These are phyloP conservation scores for Saturnispora sanitii DNA, from an alignment of 805 yeast genomes.

Conservation along the genomic window DNA sequence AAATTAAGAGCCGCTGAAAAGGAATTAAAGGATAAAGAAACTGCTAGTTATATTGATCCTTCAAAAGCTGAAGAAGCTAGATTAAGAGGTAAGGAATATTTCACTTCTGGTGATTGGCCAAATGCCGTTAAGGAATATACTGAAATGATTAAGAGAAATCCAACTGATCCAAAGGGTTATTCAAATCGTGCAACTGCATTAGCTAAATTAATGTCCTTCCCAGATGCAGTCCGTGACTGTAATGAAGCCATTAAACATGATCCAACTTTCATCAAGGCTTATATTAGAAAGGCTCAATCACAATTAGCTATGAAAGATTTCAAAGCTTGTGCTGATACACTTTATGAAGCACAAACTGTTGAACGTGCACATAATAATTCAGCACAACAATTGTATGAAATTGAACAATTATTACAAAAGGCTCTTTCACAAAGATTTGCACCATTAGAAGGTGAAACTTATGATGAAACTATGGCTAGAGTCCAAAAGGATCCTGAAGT, in stretches of 20 bases:
- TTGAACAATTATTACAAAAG: slow-evolving; percentile 69
- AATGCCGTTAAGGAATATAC: slow-evolving; percentile 88
- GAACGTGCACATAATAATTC: slow-evolving; percentile 53
- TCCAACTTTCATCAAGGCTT: slow-evolving; percentile 86
- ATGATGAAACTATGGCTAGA: slow-evolving; percentile 89
- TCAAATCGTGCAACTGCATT: slow-evolving; percentile 97
- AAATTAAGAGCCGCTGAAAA: slow-evolving; percentile 85
- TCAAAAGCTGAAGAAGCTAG: slow-evolving; percentile 94
- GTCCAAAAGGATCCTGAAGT: slow-evolving; percentile 91
- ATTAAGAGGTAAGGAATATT: slow-evolving; percentile 78
- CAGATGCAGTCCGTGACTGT: slow-evolving; percentile 91
- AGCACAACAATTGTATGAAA: slow-evolving; percentile 52
- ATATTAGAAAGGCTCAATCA: slow-evolving; percentile 93
- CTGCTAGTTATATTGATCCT: slow-evolving; percentile 73
- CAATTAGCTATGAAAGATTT: slow-evolving; percentile 85
- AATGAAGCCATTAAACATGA: slow-evolving; percentile 81
- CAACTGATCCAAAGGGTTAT: slow-evolving; percentile 92
- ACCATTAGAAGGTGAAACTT: slow-evolving; percentile 78
- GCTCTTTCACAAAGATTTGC: slow-evolving; percentile 75
- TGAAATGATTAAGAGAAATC: slow-evolving; percentile 96
- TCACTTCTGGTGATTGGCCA: slow-evolving; percentile 93
- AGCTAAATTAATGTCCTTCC: slow-evolving; percentile 92
- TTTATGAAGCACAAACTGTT: slow-evolving; percentile 65
- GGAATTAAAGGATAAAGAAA: slow-evolving; percentile 69
- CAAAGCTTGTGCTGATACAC: slow-evolving; percentile 70